These are phyloP conservation scores for Pichia sp. DNA, from an alignment of 1,139 yeast species.

Conservation along the genomic window DNA sequence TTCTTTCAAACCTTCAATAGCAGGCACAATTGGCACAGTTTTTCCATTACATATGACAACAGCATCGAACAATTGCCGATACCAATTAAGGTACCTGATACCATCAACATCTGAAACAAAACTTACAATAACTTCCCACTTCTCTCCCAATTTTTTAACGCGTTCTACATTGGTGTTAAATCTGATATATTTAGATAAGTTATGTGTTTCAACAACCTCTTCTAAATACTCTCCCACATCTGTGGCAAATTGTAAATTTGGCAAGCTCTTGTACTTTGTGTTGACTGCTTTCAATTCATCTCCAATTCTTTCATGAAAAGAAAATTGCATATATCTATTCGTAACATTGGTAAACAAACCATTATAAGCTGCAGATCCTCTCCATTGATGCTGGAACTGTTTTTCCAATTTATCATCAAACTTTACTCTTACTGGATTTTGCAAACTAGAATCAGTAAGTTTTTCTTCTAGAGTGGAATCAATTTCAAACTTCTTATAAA, in stretches of 20 bases:
- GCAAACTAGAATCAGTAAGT: conserved; percentile 6
- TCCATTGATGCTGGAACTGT: conserved; percentile 16
- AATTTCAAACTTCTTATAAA: conserved; percentile 13
- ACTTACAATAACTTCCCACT: conserved; percentile 13
- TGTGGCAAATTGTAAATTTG: conserved; percentile 28
- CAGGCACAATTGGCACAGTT: conserved; percentile 40
- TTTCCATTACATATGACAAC: conserved; percentile 41
- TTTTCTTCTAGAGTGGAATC: conserved; percentile 7
- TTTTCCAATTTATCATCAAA: conserved; percentile 2
- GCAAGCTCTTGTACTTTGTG: conserved; percentile 35
- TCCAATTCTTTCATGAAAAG: conserved; percentile 23
- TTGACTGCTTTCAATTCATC: conserved; percentile 29
- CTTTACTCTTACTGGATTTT: conserved; percentile 11
- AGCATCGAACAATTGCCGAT: conserved; percentile 34
- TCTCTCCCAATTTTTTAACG: conserved; percentile 18
- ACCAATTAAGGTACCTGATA: conserved; percentile 21
- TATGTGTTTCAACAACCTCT: conserved; percentile 29
- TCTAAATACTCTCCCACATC: conserved; percentile 27
- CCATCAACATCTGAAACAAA: conserved; percentile 2
- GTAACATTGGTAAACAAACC: conserved; percentile 44
- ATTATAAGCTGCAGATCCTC: conserved; percentile 29
- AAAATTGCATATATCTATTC: conserved; percentile 36
- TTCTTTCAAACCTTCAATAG: conserved; percentile 34
- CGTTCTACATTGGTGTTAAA: conserved; percentile 35
- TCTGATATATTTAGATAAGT: conserved; percentile 32